These are phyloP conservation scores for Agaricus blazei DNA, from an alignment of 768 basidiomycete species.

Conservation along the genomic window DNA sequence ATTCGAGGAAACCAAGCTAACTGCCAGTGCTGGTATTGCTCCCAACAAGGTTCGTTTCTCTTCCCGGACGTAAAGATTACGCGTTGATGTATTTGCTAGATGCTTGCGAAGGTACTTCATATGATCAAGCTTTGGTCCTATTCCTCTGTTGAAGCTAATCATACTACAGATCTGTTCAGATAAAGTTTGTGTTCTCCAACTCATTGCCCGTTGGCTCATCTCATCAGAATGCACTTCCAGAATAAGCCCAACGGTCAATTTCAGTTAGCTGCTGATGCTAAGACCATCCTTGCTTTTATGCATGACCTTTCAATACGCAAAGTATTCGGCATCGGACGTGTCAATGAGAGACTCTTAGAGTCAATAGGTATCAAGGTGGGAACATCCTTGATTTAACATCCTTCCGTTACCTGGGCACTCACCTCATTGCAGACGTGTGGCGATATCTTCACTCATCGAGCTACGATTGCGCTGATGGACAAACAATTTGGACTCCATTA, in stretches of 20 bases:
- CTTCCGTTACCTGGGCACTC: neutral
- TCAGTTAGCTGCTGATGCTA: constrained; percentile 58
- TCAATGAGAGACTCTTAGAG: constrained; percentile 83
- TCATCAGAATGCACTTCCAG: constrained; percentile 26
- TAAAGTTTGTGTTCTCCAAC: constrained; percentile 41
- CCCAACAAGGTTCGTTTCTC: constrained; percentile 73
- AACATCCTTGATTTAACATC: neutral
- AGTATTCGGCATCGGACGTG: constrained; percentile 86
- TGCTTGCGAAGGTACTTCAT: constrained; percentile 79
- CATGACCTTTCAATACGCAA: constrained; percentile 77
- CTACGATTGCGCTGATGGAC: constrained; percentile 74
- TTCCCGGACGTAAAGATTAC: neutral
- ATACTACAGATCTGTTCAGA: constrained; percentile 83
- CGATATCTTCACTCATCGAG: constrained; percentile 78
- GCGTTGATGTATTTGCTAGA: constrained; percentile 35
- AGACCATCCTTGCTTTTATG: constrained; percentile 73
- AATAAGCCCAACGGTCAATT: constrained; percentile 97
- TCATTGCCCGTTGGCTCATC: neutral
- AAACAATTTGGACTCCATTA: constrained; percentile 78
- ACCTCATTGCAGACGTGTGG: constrained; percentile 65
- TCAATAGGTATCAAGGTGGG: constrained; percentile 81
- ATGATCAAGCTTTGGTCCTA: neutral
- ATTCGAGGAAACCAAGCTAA: constrained; percentile 73
- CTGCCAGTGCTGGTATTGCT: constrained; percentile 93
- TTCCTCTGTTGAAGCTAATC: constrained; percentile 1